Percentiles rank a stretch among this genome's conserved stretches.
phyloP scores from a whole-genome alignment of 805 yeast species.

The Wickerhamomyces sydowiorum region DNA sequence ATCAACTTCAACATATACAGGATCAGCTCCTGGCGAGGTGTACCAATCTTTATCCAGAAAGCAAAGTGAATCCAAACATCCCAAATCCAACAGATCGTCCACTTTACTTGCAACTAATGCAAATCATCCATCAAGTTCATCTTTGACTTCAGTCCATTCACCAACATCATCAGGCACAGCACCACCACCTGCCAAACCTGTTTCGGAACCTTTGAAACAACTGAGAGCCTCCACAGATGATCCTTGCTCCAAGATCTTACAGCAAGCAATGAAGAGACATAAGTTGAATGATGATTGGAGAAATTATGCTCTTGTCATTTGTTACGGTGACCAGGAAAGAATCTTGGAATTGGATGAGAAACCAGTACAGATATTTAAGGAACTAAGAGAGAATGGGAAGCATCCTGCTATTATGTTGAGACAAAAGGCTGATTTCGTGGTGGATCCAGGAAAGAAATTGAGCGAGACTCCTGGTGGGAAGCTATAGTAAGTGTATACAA shows the following conservation, averaged over 20 bases:
- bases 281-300: conserved; percentile 78
- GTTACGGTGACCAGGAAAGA: conserved; percentile 88
- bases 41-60: conserved; percentile 1
- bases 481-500: no score
- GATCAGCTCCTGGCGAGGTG: neutral
- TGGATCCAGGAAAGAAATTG: conserved; percentile 19
- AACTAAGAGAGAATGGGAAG: conserved; percentile 75
- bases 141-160: conserved; percentile 3
- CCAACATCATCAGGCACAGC: conserved; percentile 3
- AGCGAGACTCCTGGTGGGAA: conserved; percentile 38
- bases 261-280: conserved; percentile 84
- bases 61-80: conserved; percentile 2
- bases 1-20: conserved; percentile 7
- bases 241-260: conserved; percentile 82
- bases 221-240: conserved; percentile 84
- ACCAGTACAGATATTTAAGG: conserved; percentile 83
- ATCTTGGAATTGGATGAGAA: conserved; percentile 77
- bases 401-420: conserved; percentile 92
- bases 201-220: conserved; percentile 71
- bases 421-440: conserved; percentile 57
- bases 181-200: conserved; percentile 12
- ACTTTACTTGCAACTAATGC: conserved; percentile 1
- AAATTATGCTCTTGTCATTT: conserved; percentile 81
- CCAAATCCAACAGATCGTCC: conserved; percentile 11
- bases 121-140: conserved; percentile 1